phyloP scores from a whole-genome alignment of 805 yeast species.

The Blastobotrys parvus region DNA sequence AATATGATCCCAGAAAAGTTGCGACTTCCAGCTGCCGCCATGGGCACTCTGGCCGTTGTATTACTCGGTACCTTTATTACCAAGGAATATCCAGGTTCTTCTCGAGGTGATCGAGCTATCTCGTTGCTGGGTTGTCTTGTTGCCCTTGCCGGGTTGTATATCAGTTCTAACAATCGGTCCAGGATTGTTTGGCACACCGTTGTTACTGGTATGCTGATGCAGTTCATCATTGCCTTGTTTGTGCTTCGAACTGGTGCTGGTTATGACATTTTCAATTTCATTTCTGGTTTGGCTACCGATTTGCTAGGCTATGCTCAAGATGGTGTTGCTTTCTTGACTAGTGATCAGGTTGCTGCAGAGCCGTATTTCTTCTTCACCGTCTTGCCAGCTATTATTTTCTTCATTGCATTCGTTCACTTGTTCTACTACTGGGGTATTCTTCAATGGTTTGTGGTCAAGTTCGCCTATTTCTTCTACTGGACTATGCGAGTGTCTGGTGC shows the following conservation, averaged over 20 bases:
- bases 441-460: slow-evolving; percentile 53
- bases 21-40: slow-evolving; percentile 38
- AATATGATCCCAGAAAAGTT: slow-evolving; percentile 34
- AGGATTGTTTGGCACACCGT: slow-evolving; percentile 52
- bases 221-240: slow-evolving; percentile 50
- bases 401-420: slow-evolving; percentile 54
- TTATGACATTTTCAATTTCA: slow-evolving; percentile 53
- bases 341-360: slow-evolving; percentile 31
- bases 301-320: slow-evolving; percentile 48
- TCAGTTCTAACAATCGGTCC: slow-evolving; percentile 38
- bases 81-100: slow-evolving; percentile 39
- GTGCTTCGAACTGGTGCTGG: slow-evolving; percentile 54
- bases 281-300: slow-evolving; percentile 48
- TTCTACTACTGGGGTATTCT: slow-evolving; percentile 51
- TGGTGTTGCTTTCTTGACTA: slow-evolving; percentile 54
- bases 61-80: slow-evolving; percentile 47
- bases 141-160: slow-evolving; percentile 36
- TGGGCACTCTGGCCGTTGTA: slow-evolving; percentile 39
- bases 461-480: slow-evolving; percentile 53
- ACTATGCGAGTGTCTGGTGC: slow-evolving; percentile 52
- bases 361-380: slow-evolving; percentile 49
- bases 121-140: slow-evolving; percentile 49
- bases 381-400: slow-evolving; percentile 55
- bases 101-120: slow-evolving; percentile 44
- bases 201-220: slow-evolving; percentile 51